phyloP scores from a whole-genome alignment of 2,329 filamentous ascomycete genomes.

The Eutypa lata region DNA sequence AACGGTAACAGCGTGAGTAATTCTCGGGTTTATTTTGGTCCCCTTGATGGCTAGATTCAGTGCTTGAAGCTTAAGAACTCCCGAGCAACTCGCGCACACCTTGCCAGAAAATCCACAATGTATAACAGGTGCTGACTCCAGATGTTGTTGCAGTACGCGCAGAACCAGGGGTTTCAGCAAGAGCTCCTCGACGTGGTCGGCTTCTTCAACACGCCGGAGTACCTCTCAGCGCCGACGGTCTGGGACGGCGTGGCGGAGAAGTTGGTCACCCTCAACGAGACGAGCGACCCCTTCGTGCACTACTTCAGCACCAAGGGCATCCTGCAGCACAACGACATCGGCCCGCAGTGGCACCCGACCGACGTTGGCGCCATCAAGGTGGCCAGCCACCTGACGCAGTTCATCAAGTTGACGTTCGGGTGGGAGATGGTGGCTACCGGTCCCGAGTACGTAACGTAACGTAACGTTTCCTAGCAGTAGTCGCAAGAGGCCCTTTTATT shows the following conservation, averaged over 20 bases:
- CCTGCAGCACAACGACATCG: slow-evolving; percentile 60
- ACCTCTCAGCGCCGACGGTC: slow-evolving; percentile 35
- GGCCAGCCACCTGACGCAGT: slow-evolving; percentile 57
- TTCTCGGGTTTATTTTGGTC: too few species aligned
- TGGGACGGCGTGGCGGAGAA: slow-evolving; percentile 39
- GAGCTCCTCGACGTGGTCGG: slow-evolving; percentile 50
- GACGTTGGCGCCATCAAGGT: slow-evolving; percentile 61
- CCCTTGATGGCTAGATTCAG: too few species aligned
- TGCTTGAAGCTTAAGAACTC: too few species aligned
- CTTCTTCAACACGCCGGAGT: slow-evolving; percentile 47
- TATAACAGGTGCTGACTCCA: too few species aligned
- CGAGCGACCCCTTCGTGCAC: slow-evolving; percentile 46
- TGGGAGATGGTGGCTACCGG: slow-evolving; percentile 55
- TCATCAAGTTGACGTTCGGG: slow-evolving; percentile 51
- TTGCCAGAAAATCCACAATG: too few species aligned
- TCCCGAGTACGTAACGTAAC: slow-evolving; percentile 48
- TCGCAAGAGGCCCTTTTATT: too few species aligned
- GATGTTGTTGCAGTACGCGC: too few species aligned
- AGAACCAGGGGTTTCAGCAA: slow-evolving; percentile 43
- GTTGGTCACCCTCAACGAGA: slow-evolving; percentile 25
- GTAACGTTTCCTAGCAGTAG: too few species aligned
- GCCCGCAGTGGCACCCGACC: slow-evolving; percentile 56
- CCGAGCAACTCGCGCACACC: too few species aligned
- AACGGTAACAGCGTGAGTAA: slow-evolving; percentile 48
- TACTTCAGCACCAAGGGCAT: slow-evolving; percentile 62